Conservation (phyloP, 768 basidiomycete genomes). For the Mycena vitilis region DNA sequence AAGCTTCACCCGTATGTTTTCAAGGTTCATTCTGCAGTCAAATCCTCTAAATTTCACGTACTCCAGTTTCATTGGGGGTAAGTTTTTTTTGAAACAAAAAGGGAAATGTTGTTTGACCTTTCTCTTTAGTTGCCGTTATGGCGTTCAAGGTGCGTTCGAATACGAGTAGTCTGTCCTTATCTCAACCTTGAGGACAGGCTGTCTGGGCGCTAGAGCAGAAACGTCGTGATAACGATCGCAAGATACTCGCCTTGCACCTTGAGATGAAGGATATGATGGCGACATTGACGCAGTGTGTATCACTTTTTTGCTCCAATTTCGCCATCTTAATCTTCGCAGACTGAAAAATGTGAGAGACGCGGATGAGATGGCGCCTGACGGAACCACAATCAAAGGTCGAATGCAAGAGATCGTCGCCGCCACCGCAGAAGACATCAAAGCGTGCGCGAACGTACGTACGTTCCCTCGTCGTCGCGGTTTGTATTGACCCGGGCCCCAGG, state of each 20-base stretch:
- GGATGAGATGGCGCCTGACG: conserved; percentile 44
- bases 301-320: no score
- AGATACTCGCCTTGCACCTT: conserved; percentile 43
- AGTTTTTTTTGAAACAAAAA: background rate
- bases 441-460: conserved; percentile 43
- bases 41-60: background rate
- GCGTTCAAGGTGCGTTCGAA: conserved; percentile 39
- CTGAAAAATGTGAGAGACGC: conserved; percentile 46
- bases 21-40: background rate
- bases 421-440: conserved; percentile 46
- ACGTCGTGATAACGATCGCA: conserved; percentile 54
- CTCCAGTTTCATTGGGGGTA: conserved; percentile 28
- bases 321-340: conserved; percentile 33
- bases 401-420: conserved; percentile 44
- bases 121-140: conserved; percentile 27
- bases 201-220: conserved; percentile 52
- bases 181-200: conserved; percentile 31
- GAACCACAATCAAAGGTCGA: conserved; percentile 47
- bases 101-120: background rate
- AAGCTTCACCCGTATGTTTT: conserved; percentile 40
- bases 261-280: conserved; percentile 56
- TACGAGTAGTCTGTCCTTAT: conserved; percentile 37
- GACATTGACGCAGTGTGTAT: conserved; percentile 45
- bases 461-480: background rate
- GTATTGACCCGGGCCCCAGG: background rate